These are phyloP conservation scores for Lecanoromycetidae sp. DNA, from an alignment of 2,329 filamentous ascomycete genomes.

Conservation along the genomic window DNA sequence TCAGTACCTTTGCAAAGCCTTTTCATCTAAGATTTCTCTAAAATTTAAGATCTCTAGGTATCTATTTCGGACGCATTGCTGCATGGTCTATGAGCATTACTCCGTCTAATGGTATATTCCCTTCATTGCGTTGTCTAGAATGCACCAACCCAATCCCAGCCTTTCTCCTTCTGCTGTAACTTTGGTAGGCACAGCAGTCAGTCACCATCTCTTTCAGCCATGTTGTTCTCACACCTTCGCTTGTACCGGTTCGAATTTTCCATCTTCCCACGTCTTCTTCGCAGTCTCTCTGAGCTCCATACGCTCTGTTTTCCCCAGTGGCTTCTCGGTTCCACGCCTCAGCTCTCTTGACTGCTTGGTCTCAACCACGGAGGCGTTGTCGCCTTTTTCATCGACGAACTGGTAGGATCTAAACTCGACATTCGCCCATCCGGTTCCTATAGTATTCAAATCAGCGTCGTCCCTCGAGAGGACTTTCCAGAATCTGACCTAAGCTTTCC, in stretches of 20 bases:
- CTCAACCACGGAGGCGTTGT: conserved; percentile 26
- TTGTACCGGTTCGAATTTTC: conserved; percentile 8
- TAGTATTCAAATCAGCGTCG: background rate
- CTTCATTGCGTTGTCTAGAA: too few species aligned
- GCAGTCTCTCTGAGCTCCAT: conserved; percentile 23
- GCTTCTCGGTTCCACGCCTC: conserved; percentile 22
- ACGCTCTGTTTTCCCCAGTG: conserved; percentile 25
- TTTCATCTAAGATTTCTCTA: too few species aligned
- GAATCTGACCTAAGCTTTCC: conserved; percentile 31
- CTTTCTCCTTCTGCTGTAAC: conserved; percentile 1
- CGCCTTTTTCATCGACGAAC: conserved; percentile 38
- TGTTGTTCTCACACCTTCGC: conserved; percentile 10
- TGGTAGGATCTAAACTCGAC: conserved; percentile 59
- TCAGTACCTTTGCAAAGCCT: too few species aligned
- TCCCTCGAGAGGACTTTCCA: conserved; percentile 3
- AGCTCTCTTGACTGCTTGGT: conserved; percentile 23
- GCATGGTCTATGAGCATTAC: background rate
- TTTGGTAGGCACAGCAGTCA: too few species aligned
- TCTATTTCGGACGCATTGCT: background rate
- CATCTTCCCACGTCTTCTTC: conserved; percentile 15
- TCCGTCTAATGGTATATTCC: background rate
- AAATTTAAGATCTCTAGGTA: background rate
- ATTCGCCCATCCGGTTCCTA: conserved; percentile 63
- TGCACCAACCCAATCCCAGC: conserved; percentile 1
- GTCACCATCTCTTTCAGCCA: background rate